These are phyloP conservation scores for Metahyphopichia silvanorum DNA, from an alignment of 805 yeast species.

Conservation along the genomic window DNA sequence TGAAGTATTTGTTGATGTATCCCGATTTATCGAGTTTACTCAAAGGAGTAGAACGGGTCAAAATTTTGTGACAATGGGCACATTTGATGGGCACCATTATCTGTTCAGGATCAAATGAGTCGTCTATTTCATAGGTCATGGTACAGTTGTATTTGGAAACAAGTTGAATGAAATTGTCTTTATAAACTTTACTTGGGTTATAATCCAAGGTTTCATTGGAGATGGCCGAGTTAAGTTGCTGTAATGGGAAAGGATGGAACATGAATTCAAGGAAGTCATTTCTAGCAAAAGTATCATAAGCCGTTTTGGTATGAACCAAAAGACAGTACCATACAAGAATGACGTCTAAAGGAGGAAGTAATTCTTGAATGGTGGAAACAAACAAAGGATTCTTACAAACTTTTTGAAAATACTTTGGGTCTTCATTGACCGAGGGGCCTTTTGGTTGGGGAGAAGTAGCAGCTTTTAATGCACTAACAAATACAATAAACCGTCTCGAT, in stretches of 20 bases:
- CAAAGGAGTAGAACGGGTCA: slow-evolving; percentile 7
- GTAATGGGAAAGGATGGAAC: slow-evolving; percentile 16
- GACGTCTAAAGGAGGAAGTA: slow-evolving; percentile 20
- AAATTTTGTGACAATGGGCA: slow-evolving; percentile 9
- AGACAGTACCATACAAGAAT: slow-evolving; percentile 22
- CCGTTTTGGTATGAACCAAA: slow-evolving; percentile 14
- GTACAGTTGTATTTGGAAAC: slow-evolving; percentile 3
- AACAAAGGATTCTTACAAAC: not conserved
- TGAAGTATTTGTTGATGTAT: slow-evolving; percentile 11
- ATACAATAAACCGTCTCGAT: slow-evolving; percentile 16
- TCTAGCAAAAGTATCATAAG: slow-evolving; percentile 11
- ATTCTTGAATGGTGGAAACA: not conserved
- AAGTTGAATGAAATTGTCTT: slow-evolving; percentile 6
- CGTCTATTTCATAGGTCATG: slow-evolving; percentile 1
- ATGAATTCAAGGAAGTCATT: slow-evolving; percentile 13
- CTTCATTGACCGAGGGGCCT: not conserved
- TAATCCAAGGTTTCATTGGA: slow-evolving; percentile 9
- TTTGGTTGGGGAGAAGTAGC: not conserved
- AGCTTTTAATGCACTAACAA: slow-evolving; percentile 12
- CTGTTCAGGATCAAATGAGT: slow-evolving; percentile 2
- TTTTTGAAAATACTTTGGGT: not conserved
- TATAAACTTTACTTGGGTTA: slow-evolving; percentile 6
- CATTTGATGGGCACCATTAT: slow-evolving; percentile 9
- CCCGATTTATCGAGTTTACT: slow-evolving; percentile 8
- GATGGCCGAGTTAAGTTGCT: slow-evolving; percentile 6